These are phyloP conservation scores for Afroboletus lepidellus DNA, from an alignment of 1,284 basidiomycete genomes.

Conservation along the genomic window DNA sequence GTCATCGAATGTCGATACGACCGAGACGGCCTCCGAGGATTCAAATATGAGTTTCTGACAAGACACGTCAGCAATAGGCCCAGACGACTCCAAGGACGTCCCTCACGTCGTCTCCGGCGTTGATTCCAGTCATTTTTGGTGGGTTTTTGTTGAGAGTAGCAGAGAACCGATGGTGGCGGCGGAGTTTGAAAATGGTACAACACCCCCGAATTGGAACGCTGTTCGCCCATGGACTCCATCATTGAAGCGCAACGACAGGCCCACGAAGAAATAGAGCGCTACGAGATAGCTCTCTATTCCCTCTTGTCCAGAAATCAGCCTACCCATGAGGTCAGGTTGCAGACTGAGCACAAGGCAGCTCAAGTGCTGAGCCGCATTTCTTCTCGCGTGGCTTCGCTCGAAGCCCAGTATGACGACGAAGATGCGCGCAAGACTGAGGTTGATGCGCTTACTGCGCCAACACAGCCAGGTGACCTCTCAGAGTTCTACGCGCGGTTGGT, in stretches of 20 bases:
- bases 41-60: slow-evolving; percentile 92
- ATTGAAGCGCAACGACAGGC: slow-evolving; percentile 91
- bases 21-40: slow-evolving; percentile 92
- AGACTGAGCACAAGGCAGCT: slow-evolving; percentile 85
- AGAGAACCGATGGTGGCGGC: slow-evolving; percentile 32
- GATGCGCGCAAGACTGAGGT: slow-evolving; percentile 63
- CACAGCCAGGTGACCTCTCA: slow-evolving; percentile 71
- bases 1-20: slow-evolving; percentile 87
- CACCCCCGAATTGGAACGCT: slow-evolving; percentile 3
- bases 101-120: slow-evolving; percentile 70
- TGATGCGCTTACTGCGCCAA: slow-evolving; percentile 55
- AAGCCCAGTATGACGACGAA: slow-evolving; percentile 73
- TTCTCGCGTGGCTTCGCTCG: slow-evolving; percentile 64
- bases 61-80: slow-evolving; percentile 4
- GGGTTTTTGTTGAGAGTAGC: slow-evolving; percentile 26
- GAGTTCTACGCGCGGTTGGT: slow-evolving; percentile 95
- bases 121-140: slow-evolving; percentile 73
- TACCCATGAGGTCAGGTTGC: slow-evolving; percentile 65
- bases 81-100: not conserved
- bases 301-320: slow-evolving; percentile 63
- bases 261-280: slow-evolving; percentile 94
- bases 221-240: slow-evolving; percentile 76
- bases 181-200: slow-evolving; percentile 52
- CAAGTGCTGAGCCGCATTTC: slow-evolving; percentile 83
- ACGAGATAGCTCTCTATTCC: slow-evolving; percentile 72